Evolutionary conservation across 768 basidiomycete genomes (phyloP).

Genomic region (Cystobasidium onofrii): DNA sequence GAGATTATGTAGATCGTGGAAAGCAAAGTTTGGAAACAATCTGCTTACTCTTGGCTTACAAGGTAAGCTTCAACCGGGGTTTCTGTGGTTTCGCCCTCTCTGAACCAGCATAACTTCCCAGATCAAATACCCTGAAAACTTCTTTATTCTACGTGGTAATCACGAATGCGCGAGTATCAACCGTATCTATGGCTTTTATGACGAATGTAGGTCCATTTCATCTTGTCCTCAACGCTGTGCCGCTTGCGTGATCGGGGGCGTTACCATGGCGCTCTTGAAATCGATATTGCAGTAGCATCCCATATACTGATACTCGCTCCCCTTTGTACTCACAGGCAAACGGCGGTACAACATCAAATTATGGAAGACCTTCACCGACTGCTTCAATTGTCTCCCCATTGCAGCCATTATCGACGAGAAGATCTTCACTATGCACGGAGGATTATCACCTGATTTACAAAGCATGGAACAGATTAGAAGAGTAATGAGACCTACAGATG

Average conservation of each 20-base stretch:
- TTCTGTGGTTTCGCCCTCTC: neutral
- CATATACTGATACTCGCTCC: neutral
- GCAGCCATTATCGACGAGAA: conserved; percentile 99
- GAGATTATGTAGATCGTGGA: conserved; percentile 98
- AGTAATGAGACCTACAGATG: conserved; percentile 98
- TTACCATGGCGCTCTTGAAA: conserved; percentile 10
- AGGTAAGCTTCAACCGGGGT: conserved; percentile 46
- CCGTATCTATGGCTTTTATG: conserved; percentile 99
- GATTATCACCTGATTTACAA: conserved; percentile 91
- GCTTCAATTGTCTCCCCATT: conserved; percentile 97
- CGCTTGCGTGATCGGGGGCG: neutral
- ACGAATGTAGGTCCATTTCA: conserved; percentile 72
- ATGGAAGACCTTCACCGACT: conserved; percentile 99
- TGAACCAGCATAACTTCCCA: neutral
- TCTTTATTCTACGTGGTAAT: conserved; percentile 97
- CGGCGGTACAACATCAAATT: conserved; percentile 99
- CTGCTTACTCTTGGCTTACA: conserved; percentile 95
- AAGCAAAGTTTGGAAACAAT: conserved; percentile 99
- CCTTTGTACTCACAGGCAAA: conserved; percentile 60
- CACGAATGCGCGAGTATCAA: conserved; percentile 99
- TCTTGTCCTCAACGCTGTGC: conserved; percentile 5
- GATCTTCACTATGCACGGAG: conserved; percentile 99
- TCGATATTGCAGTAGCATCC: neutral
- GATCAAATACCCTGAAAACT: conserved; percentile 99
- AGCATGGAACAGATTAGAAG: conserved; percentile 99